Conservation (phyloP, 495 filamentous ascomycete species). For the Neurospora sp. region DNA sequence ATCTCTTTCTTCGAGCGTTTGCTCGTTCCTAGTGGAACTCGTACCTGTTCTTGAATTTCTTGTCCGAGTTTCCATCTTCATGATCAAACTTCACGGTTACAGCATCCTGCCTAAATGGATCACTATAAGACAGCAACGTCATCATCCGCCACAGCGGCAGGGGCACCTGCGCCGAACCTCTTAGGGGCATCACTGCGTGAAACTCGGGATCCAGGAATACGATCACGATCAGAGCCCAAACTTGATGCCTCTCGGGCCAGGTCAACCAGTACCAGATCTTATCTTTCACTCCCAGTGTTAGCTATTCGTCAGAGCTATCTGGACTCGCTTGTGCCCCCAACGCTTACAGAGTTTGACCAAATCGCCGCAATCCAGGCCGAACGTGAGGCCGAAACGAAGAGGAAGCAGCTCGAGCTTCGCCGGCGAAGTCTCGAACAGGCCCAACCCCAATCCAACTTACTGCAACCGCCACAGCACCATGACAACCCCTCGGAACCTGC, state of each 20-base stretch:
- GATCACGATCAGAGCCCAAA: not conserved
- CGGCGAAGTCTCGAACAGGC: slow-evolving; percentile 15
- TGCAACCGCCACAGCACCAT: not conserved
- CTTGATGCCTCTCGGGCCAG: not conserved
- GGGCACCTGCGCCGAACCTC: not conserved
- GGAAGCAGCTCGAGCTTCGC: slow-evolving; percentile 22
- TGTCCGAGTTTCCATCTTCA: not conserved
- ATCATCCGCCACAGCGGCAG: not conserved
- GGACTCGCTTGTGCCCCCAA: slow-evolving; percentile 36
- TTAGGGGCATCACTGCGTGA: not conserved
- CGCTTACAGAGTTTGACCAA: slow-evolving; percentile 29
- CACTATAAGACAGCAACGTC: not conserved
- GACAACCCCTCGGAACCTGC: not conserved
- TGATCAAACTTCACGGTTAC: not conserved
- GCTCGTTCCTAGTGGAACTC: not conserved
- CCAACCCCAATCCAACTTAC: slow-evolving; percentile 14
- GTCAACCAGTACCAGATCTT: not conserved
- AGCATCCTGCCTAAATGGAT: not conserved
- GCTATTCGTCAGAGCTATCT: slow-evolving; percentile 33
- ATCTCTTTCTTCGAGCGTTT: not conserved
- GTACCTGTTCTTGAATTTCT: not conserved
- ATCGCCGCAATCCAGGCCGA: slow-evolving; percentile 35
- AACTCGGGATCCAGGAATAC: not conserved
- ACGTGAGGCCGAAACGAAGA: slow-evolving; percentile 34
- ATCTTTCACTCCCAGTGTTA: not conserved